Percentiles rank a stretch among this genome's conserved stretches.
phyloP scores from a whole-genome alignment of 1,284 basidiomycete genomes.

The Tausonia pullulans region DNA sequence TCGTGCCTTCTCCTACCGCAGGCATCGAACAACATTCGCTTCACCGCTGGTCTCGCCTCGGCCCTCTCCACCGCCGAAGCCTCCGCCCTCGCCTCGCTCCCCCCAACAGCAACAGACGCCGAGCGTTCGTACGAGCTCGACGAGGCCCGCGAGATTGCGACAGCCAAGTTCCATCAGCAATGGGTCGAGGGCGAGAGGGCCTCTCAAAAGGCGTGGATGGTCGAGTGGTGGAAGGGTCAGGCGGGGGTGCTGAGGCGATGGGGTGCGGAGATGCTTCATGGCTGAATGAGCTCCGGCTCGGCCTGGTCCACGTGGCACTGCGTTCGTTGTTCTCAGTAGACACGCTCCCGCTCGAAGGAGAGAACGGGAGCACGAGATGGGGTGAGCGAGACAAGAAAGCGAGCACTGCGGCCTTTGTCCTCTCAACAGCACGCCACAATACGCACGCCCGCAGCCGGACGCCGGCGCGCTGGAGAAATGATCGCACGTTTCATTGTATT shows the following conservation, averaged over 20 bases:
- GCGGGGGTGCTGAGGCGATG: not conserved
- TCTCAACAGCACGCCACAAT: too few relatives aligned
- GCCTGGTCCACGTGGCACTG: too few relatives aligned
- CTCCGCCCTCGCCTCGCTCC: not conserved
- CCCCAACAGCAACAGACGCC: not conserved
- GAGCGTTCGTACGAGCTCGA: not conserved
- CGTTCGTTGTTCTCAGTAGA: too few relatives aligned
- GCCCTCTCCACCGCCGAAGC: not conserved
- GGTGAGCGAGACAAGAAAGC: too few relatives aligned
- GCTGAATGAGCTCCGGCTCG: too few relatives aligned
- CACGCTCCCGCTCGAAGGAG: too few relatives aligned
- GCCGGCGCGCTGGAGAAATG: too few relatives aligned
- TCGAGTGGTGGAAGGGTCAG: slow-evolving; percentile 5
- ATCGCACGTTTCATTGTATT: too few relatives aligned
- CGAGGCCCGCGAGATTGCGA: not conserved
- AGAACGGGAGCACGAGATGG: too few relatives aligned
- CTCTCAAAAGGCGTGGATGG: slow-evolving; percentile 5
- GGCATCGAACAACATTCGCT: slow-evolving; percentile 8
- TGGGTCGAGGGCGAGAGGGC: not conserved
- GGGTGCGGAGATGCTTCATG: too few relatives aligned
- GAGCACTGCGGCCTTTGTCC: too few relatives aligned
- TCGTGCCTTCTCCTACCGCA: not conserved
- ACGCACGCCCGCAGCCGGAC: too few relatives aligned
- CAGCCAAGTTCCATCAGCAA: not conserved
- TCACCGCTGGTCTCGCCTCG: not conserved